Evolutionary conservation across 2,329 filamentous ascomycete genomes (phyloP), one percentile per base, ranked within the genome.

Genomic region (Colletotrichum lindemuthianum): DNA sequence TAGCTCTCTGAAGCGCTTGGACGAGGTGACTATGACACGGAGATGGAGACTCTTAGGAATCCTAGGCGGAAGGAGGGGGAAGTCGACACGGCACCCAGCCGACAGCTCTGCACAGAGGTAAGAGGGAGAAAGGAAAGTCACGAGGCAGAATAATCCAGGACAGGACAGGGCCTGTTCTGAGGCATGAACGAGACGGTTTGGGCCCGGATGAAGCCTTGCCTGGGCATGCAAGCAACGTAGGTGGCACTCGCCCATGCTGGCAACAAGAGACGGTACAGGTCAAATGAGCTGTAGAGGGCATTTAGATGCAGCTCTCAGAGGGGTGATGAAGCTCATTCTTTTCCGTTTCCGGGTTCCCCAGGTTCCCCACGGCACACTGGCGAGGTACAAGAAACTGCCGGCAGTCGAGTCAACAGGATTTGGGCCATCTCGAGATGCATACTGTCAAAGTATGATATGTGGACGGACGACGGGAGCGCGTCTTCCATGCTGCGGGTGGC

Each of bases 1-100:
- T 44, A 52, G 58, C 63, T 61, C 41, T n/a, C 52, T 57, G 45
- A 36, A 13, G 51, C 63, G 63, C 63, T 65, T 57, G 63, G 63
- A 63, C 51, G 51, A 63, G 32, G 51, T 37, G 51, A 52, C 59
- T 47, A 24, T 57, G 51, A 52, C 58, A 40, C 39, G 58, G 47
- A 48, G 52, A 56, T 11, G 34, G 50, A 55, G 24, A 16, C 40
- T 24, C 24, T 24, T 24, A 24, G 24, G 5, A 24, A 4, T 24
- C 24, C 4, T 24, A 24, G 24, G 4, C 4, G 24, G 24, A 5
- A 1, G 16, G 16, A 36, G 34, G 54, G 54, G 54, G 49, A 10
- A 32, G 16, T 34, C 41, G 47, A 56, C 33, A 54, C 51, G 50
- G 57, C 57, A 65, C 32, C 45, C 15, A 41, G 45, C 36, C 58